Evolutionary conservation across 106 monocot genomes (phyloP).

Genomic region (Amphibolis antarctica): DNA sequence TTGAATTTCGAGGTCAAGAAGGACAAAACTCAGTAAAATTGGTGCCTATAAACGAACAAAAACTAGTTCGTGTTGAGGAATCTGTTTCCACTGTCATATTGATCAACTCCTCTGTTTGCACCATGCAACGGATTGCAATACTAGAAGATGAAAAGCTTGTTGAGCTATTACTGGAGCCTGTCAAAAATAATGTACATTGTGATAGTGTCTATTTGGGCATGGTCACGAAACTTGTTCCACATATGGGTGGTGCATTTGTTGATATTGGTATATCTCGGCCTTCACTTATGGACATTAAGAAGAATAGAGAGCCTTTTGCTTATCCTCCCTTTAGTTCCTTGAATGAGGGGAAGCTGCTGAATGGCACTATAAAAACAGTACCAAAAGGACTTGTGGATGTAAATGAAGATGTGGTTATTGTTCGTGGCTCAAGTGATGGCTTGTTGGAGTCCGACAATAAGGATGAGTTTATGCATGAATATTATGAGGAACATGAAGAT

Average conservation of each 20-base stretch:
- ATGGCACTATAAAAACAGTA: conserved; percentile 24
- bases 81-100: conserved; percentile 55
- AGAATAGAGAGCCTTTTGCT: conserved; percentile 67
- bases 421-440: conserved; percentile 33
- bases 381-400: conserved; percentile 11
- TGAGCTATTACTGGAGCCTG: conserved; percentile 77
- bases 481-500: conserved; percentile 30
- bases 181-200: conserved; percentile 91
- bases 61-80: conserved; percentile 21
- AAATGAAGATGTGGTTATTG: conserved; percentile 22
- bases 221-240: conserved; percentile 78
- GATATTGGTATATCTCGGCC: conserved; percentile 82
- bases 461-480: conserved; percentile 33
- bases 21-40: conserved; percentile 13
- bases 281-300: conserved; percentile 73
- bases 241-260: conserved; percentile 93
- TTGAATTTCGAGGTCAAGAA: conserved; percentile 20
- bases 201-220: conserved; percentile 90
- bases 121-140: conserved; percentile 95
- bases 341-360: conserved; percentile 9
- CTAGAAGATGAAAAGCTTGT: conserved; percentile 87
- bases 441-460: conserved; percentile 32
- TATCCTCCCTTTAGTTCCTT: conserved; percentile 43
- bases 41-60: conserved; percentile 19
- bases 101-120: conserved; percentile 81